Conservation (phyloP, 345 rosid genomes). For the Rhizophora apiculata region DNA sequence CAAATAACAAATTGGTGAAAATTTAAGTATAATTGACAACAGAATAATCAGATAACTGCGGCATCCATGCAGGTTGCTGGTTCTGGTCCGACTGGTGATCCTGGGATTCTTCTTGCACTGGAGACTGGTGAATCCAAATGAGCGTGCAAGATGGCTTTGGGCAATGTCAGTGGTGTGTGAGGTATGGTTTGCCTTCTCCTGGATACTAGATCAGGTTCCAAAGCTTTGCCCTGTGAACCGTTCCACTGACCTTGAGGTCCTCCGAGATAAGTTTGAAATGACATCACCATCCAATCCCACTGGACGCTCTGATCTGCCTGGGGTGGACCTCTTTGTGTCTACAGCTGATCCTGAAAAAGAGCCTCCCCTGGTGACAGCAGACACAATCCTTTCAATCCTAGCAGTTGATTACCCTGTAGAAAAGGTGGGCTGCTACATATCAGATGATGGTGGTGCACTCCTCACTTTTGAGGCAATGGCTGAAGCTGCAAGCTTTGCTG, state of each 20-base stretch:
- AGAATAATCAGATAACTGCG: no score
- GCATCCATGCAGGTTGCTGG: slow-evolving; percentile 42
- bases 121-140: slow-evolving; percentile 72
- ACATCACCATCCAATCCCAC: slow-evolving; percentile 88
- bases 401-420: slow-evolving; percentile 91
- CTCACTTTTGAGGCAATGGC: slow-evolving; percentile 97
- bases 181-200: slow-evolving; percentile 89
- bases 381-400: slow-evolving; percentile 81
- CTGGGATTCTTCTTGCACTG: slow-evolving; percentile 73
- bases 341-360: slow-evolving; percentile 97
- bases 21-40: no score
- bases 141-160: slow-evolving; percentile 91
- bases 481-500: slow-evolving; percentile 93
- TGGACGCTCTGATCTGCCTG: slow-evolving; percentile 90
- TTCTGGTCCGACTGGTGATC: slow-evolving; percentile 55
- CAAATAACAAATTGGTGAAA: no score
- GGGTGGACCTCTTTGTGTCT: slow-evolving; percentile 80
- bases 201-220: slow-evolving; percentile 91
- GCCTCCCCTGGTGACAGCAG: slow-evolving; percentile 83
- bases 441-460: slow-evolving; percentile 96
- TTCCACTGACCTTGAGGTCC: slow-evolving; percentile 74
- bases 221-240: slow-evolving; percentile 79
- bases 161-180: slow-evolving; percentile 75
- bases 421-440: slow-evolving; percentile 72
- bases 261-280: slow-evolving; percentile 81